Percentiles rank a stretch among this genome's conserved stretches.
These are phyloP conservation scores for Pythium dissotocum DNA, from an alignment of 352 stramenopile species.

Conservation along the genomic window DNA sequence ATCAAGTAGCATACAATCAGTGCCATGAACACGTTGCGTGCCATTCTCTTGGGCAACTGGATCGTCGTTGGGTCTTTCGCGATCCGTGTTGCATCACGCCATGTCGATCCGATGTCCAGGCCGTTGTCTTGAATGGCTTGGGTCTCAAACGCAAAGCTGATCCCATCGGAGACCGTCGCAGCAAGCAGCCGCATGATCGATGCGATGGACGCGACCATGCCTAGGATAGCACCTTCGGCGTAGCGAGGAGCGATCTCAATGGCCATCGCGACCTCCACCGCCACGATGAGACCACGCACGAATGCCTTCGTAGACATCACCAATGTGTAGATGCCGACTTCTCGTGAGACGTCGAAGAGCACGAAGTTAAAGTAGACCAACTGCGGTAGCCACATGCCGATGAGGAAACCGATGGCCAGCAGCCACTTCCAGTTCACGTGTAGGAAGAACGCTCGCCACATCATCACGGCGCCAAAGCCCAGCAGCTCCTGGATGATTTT, in stretches of 20 bases:
- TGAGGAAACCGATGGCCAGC: slow-evolving; percentile 32
- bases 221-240: slow-evolving; percentile 55
- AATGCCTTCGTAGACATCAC: slow-evolving; percentile 42
- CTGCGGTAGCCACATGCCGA: slow-evolving; percentile 41
- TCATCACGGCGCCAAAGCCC: slow-evolving; percentile 38
- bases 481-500: slow-evolving; percentile 53
- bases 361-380: slow-evolving; percentile 41
- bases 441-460: slow-evolving; percentile 51
- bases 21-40: slow-evolving; percentile 34
- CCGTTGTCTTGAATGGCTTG: slow-evolving; percentile 26
- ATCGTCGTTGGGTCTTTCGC: slow-evolving; percentile 9
- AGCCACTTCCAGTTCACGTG: slow-evolving; percentile 48
- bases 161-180: slow-evolving; percentile 41
- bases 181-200: slow-evolving; percentile 51
- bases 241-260: slow-evolving; percentile 56
- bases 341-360: slow-evolving; percentile 28
- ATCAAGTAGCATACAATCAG: slow-evolving; percentile 46
- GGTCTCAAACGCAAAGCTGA: slow-evolving; percentile 45
- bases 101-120: slow-evolving; percentile 18
- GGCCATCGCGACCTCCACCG: slow-evolving; percentile 39
- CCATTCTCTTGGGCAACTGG: not conserved
- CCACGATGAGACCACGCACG: slow-evolving; percentile 38
- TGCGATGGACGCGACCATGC: slow-evolving; percentile 53
- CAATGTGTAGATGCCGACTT: slow-evolving; percentile 38
- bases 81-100: slow-evolving; percentile 11